Percentiles rank a stretch among this genome's conserved stretches.
phyloP scores from a whole-genome alignment of 495 filamentous ascomycete species.

The Neurospora hispaniola region DNA sequence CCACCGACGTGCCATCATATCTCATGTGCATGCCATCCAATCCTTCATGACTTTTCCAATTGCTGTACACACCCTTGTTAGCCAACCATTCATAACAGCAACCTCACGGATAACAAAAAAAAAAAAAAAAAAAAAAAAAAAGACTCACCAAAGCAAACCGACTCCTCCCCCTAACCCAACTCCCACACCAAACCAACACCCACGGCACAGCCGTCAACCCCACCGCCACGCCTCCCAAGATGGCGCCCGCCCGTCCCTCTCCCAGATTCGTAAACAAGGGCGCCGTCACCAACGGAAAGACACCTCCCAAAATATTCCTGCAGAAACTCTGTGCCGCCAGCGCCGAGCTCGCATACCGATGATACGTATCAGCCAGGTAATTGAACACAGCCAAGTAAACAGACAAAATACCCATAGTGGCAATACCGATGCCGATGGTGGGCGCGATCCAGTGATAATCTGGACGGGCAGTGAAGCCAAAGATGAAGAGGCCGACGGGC shows the following conservation, averaged over 20 bases:
- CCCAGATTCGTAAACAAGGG: slow-evolving; percentile 63
- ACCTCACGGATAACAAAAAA: not conserved
- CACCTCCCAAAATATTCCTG: slow-evolving; percentile 73
- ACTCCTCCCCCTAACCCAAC: slow-evolving; percentile 65
- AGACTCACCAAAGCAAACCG: slow-evolving; percentile 48
- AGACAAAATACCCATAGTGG: slow-evolving; percentile 80
- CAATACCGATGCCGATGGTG: slow-evolving; percentile 54
- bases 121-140: not conserved
- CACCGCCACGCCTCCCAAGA: slow-evolving; percentile 66
- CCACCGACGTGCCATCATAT: not conserved
- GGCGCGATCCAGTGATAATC: slow-evolving; percentile 72
- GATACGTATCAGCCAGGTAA: slow-evolving; percentile 87
- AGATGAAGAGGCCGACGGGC: slow-evolving; percentile 59
- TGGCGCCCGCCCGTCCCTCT: slow-evolving; percentile 58
- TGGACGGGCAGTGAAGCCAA: slow-evolving; percentile 66
- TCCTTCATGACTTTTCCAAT: not conserved
- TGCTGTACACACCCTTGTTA: not conserved
- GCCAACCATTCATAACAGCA: not conserved
- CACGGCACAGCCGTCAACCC: slow-evolving; percentile 72
- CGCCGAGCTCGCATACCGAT: slow-evolving; percentile 73
- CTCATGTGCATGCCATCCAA: not conserved
- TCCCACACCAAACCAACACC: slow-evolving; percentile 73
- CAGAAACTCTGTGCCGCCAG: slow-evolving; percentile 79
- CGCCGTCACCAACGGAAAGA: slow-evolving; percentile 68
- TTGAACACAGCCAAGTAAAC: slow-evolving; percentile 91